Evolutionary conservation across 2,329 filamentous ascomycete species (phyloP).

Genomic region (Fusarium armeniacum): DNA sequence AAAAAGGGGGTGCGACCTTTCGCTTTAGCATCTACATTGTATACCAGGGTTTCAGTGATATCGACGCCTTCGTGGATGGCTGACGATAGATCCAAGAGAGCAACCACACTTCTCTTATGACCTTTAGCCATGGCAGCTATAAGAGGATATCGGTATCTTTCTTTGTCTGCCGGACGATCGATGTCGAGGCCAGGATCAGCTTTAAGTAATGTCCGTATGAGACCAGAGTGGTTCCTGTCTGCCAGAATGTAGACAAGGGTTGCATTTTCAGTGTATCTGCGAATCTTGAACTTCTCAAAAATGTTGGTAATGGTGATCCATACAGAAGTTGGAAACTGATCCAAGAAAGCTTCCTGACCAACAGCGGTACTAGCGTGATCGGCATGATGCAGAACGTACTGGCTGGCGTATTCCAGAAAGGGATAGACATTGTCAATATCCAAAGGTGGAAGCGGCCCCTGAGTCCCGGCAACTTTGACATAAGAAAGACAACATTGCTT

Average conservation of each 20-base stretch:
- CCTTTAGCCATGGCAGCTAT: constrained; percentile 34
- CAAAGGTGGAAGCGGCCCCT: rapidly evolving
- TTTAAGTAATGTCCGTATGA: rapidly evolving
- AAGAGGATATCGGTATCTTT: constrained; percentile 21
- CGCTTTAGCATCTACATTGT: rapidly evolving
- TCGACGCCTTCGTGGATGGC: rapidly evolving
- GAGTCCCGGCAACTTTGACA: neutral
- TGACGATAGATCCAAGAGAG: neutral
- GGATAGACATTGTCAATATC: neutral
- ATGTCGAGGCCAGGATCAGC: rapidly evolving
- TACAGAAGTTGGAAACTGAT: rapidly evolving
- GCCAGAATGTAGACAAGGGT: constrained; percentile 33
- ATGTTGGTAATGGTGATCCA: neutral
- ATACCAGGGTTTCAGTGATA: rapidly evolving
- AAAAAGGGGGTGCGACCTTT: rapidly evolving
- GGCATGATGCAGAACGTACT: constrained; percentile 28
- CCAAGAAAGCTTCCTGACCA: neutral
- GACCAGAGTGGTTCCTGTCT: neutral
- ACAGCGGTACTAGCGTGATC: neutral
- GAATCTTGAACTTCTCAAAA: neutral
- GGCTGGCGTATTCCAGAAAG: constrained; percentile 32
- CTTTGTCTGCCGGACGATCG: neutral
- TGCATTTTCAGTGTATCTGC: neutral
- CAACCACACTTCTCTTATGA: neutral
- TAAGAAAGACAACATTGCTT: constrained; percentile 27